phyloP scores from a whole-genome alignment of 768 basidiomycete genomes.

The Boletus rex-veris region DNA sequence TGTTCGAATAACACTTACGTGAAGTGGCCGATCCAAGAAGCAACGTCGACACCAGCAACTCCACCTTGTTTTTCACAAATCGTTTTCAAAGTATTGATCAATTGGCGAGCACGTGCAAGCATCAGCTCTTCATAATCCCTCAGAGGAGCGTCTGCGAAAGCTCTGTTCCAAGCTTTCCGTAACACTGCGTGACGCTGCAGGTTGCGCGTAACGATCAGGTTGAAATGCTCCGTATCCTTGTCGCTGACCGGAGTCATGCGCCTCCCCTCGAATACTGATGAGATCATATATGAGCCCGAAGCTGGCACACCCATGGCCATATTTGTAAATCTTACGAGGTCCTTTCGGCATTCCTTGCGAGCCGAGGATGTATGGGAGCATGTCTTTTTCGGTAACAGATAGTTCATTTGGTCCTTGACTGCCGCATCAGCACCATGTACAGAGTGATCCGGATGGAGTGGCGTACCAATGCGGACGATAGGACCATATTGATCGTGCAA shows the following conservation, averaged over 20 bases:
- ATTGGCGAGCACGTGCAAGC: slow-evolving; percentile 20
- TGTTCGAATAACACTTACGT: slow-evolving; percentile 10
- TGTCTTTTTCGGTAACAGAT: slow-evolving; percentile 27
- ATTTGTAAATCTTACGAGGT: slow-evolving; percentile 21
- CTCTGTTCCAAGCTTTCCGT: slow-evolving; percentile 32
- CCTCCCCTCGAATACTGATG: slow-evolving; percentile 22
- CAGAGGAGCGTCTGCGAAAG: slow-evolving; percentile 28
- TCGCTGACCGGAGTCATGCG: slow-evolving; percentile 15
- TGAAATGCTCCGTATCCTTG: slow-evolving; percentile 9
- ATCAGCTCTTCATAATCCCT: slow-evolving; percentile 26
- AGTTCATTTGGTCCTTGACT: slow-evolving; percentile 38
- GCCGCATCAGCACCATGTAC: slow-evolving; percentile 2
- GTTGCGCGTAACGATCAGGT: slow-evolving; percentile 19
- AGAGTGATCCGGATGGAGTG: not conserved
- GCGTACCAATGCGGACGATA: slow-evolving; percentile 33
- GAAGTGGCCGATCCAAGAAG: slow-evolving; percentile 22
- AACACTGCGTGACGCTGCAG: slow-evolving; percentile 20
- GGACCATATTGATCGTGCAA: slow-evolving; percentile 32
- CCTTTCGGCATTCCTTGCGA: slow-evolving; percentile 30
- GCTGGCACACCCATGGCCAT: not conserved
- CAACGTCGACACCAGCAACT: slow-evolving; percentile 10
- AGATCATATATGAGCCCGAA: slow-evolving; percentile 2
- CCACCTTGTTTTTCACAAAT: slow-evolving; percentile 13
- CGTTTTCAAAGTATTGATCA: slow-evolving; percentile 10
- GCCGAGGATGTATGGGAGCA: slow-evolving; percentile 24